Base-by-base conservation (phyloP, 306 rosid genomes). In the Chamaecrista fasciculata region DNA sequence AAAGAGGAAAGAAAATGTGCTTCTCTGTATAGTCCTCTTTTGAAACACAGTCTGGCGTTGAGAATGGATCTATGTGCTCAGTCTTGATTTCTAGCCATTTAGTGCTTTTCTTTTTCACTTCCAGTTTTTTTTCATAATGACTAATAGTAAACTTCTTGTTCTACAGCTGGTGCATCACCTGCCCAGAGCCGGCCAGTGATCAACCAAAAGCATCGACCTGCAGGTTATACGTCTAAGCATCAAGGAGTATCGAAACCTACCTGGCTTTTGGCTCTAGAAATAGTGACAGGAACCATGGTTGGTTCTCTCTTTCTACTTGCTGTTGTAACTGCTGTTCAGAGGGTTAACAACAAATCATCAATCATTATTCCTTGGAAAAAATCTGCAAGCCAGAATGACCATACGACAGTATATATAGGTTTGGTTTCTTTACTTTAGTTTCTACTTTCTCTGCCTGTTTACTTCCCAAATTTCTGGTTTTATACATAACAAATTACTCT, bases 321-420 rank as follows among this genome's bases (percentile, higher is more conserved):
- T 62, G 80, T 86, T 72, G 51, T 95, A 69, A 86, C 97, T 33
- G 88, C 89, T 34, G 40, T 85, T 67, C 88, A 82, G 61, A 87
- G 64, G 81, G 81, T 74, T 82, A 86, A 87, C 56, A 82, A 77
- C 76, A 91, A 83, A 69, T 73, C 97, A 66, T 89, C 99, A 31
- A 80, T 95, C 76, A 91, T 95, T 65, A 91, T 89, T 72, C 99
- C 96, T 42, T 87, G 97, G 97, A 95, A 87, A 82, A 95, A 95
- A 81, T 91, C 92, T 43, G 65, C 89, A 75, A 95, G 89, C 51
- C 86, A 78, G 71, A 95, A 91, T 81, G 97, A 87, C 62, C 80
- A 81, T 31, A 57, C 67, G 47, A 34, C 85, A 10, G 77, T 95
- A 67, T 72, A 69, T 73, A 75, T 91, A 70, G 99, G 99, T 95